Conservation (phyloP, 2,329 filamentous ascomycete genomes). For the Colletotrichum nymphaeae region DNA sequence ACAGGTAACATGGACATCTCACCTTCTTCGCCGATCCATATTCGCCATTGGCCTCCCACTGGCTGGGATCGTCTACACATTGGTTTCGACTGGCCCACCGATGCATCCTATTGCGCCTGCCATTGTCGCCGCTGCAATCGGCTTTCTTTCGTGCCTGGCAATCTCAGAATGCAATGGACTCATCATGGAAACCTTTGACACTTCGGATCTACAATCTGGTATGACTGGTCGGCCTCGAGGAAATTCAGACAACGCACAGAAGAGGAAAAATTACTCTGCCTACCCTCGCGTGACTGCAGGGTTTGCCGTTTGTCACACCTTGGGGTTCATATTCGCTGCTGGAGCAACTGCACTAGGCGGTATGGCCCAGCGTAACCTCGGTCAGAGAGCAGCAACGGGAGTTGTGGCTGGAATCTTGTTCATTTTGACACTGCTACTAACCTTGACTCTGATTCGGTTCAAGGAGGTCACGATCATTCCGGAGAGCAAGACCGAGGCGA, state of each 20-base stretch:
- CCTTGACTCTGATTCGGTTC: slow-evolving; percentile 72
- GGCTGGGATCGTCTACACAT: slow-evolving; percentile 74
- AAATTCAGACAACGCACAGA: slow-evolving; percentile 50
- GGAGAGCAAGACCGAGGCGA: slow-evolving; percentile 64
- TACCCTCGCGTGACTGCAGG: slow-evolving; percentile 80
- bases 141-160: slow-evolving; percentile 78
- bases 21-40: slow-evolving; percentile 74
- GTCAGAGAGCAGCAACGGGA: slow-evolving; percentile 75
- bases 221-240: slow-evolving; percentile 69
- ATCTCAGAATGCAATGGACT: slow-evolving; percentile 81
- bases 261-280: slow-evolving; percentile 77
- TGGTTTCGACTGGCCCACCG: slow-evolving; percentile 72
- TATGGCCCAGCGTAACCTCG: slow-evolving; percentile 72
- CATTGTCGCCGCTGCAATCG: slow-evolving; percentile 73
- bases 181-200: slow-evolving; percentile 85
- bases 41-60: slow-evolving; percentile 77
- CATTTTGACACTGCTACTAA: slow-evolving; percentile 71
- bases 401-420: slow-evolving; percentile 76
- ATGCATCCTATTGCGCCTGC: slow-evolving; percentile 73
- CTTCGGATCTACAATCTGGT: slow-evolving; percentile 80
- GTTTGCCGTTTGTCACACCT: slow-evolving; percentile 75
- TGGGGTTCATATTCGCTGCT: slow-evolving; percentile 78
- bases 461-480: slow-evolving; percentile 77
- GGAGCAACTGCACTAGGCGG: slow-evolving; percentile 76
- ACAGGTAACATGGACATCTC: slow-evolving; percentile 76